Evolutionary conservation across 305 asterid genomes (phyloP), one percentile per base, ranked within the genome.

Genomic region (Ajuga reptans): DNA sequence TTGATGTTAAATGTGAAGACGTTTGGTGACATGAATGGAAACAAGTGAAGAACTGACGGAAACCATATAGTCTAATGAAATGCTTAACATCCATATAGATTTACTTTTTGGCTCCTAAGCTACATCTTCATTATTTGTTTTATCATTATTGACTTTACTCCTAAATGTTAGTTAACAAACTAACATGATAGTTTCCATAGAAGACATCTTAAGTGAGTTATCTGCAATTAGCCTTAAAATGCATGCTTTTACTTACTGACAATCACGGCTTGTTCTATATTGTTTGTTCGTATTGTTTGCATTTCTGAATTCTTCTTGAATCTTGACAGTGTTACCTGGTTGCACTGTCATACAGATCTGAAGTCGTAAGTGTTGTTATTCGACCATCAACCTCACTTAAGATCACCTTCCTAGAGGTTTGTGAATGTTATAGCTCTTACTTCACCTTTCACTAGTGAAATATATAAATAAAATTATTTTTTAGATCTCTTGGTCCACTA

Each of bases 321-420:
- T 56, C 62, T 51, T 75, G 46, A 65, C 75, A 60, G 33, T 72
- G 55, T 72, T 64, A 65, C 78, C 43, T 42, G 63, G 61, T 69
- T 78, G 73, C 54, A 66, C 73, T 85, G 68, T 72, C 76, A 62
- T 64, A 66, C 94, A 93, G 98, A 76, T 87, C 87, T 70, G 98
- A 93, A 86, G 96, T 93, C 71, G 54, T 93, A 49, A 86, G 92
- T 60, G 98, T 90, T 74, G 82, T 93, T 54, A 67, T 87, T 80
- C 92, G 91, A 69, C 88, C 98, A 41, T 75, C 95, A 63, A 93
- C 85, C 84, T 86, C 79, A 81, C 96, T 93, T 64, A 90, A 93
- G 88, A 87, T 90, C 84, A 93, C 98, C 76, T 93, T 93, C 83
- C 79, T 93, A 78, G 96, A 90, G 97, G 97, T 93, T 78, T 55